A percentile compares a stretch with the other conserved stretches of the same genome.
These are phyloP conservation scores for Coleophoma cylindrospora DNA, from an alignment of 2,329 filamentous ascomycete species.

Conservation along the genomic window DNA sequence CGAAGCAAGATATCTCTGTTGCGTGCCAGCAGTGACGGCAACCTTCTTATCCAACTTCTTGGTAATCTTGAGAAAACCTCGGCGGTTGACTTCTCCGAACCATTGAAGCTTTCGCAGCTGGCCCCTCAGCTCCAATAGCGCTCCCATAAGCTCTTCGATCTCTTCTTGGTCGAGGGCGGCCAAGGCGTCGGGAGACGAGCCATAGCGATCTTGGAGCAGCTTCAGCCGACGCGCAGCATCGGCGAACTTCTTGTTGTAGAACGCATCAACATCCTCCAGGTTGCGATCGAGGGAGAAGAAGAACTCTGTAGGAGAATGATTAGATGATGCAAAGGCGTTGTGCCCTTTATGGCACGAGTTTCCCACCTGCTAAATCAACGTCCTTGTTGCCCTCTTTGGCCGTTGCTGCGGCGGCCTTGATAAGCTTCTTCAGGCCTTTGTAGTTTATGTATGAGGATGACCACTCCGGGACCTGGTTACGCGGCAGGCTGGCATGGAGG, in stretches of 20 bases:
- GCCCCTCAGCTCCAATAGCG: conserved; percentile 80
- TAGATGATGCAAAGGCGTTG: conserved; percentile 23
- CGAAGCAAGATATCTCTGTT: conserved; percentile 81
- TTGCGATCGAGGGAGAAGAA: conserved; percentile 96
- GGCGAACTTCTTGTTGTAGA: conserved; percentile 93
- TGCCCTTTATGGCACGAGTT: conserved; percentile 25
- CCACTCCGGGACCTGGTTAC: conserved; percentile 87
- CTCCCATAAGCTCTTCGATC: conserved; percentile 83
- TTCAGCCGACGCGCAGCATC: conserved; percentile 81
- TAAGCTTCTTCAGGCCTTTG: conserved; percentile 89
- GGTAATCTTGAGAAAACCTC: conserved; percentile 96
- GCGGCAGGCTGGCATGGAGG: conserved; percentile 51
- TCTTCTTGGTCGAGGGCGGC: conserved; percentile 82
- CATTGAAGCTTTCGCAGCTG: conserved; percentile 90
- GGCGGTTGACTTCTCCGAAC: conserved; percentile 95
- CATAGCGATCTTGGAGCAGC: conserved; percentile 84
- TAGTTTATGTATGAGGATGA: conserved; percentile 82
- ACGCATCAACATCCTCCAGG: conserved; percentile 91
- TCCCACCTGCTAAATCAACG: conserved; percentile 86
- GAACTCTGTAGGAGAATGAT: conserved; percentile 65
- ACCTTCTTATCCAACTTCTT: conserved; percentile 99
- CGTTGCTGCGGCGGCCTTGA: conserved; percentile 68
- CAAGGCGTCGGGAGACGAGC: conserved; percentile 62
- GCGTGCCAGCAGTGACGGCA: conserved; percentile 56
- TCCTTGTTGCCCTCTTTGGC: conserved; percentile 60